These are phyloP conservation scores for Ophiostoma sp. DNA, from an alignment of 2,329 filamentous ascomycete genomes.

Conservation along the genomic window DNA sequence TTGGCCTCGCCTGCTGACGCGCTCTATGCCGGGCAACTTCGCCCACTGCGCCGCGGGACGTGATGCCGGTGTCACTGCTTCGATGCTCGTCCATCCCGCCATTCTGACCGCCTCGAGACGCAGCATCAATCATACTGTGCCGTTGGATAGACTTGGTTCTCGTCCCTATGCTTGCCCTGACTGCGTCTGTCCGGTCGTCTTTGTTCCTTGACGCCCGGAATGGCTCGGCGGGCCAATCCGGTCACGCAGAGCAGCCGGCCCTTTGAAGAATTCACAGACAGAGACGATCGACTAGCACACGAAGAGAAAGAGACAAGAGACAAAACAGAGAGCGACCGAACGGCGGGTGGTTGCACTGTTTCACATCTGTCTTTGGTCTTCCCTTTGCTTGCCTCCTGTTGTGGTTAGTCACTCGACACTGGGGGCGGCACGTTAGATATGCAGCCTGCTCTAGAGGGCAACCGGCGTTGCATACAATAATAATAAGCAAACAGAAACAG, in stretches of 20 bases:
- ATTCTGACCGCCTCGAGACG: slow-evolving; percentile 1
- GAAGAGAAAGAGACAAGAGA: neutral
- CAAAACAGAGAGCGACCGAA: neutral
- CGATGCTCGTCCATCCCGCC: neutral
- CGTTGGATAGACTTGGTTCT: neutral
- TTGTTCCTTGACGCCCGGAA: no score
- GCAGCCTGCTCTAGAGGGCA: neutral
- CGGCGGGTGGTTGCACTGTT: neutral
- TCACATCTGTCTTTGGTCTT: neutral
- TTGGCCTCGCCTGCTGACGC: neutral
- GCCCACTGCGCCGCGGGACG: neutral
- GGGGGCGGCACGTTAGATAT: neutral
- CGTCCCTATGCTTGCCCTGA: no score
- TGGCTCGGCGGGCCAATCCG: no score
- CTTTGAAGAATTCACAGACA: no score
- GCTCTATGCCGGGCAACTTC: neutral
- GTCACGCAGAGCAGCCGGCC: no score
- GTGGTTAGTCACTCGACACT: no score
- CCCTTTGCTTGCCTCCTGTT: no score
- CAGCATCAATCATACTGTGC: slow-evolving; percentile 1
- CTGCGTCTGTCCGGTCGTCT: no score
- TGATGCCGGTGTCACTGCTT: no score
- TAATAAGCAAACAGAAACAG: no score
- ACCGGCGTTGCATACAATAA: neutral
- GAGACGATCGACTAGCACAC: no score